Evolutionary conservation across 1,284 basidiomycete genomes (phyloP), one percentile per base, ranked within the genome.

Genomic region (Ceratobasidium theobromae): DNA sequence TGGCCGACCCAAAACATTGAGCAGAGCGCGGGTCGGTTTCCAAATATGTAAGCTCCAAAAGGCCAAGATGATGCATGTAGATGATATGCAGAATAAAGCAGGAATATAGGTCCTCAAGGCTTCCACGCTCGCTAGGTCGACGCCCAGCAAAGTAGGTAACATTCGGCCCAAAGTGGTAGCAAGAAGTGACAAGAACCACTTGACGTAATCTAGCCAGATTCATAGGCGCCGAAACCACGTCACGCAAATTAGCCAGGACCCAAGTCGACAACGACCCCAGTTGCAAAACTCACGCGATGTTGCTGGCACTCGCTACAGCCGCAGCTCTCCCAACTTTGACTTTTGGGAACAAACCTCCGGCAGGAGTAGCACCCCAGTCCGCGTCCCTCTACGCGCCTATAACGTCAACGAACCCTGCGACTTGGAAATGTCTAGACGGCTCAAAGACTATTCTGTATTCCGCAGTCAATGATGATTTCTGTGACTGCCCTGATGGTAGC

Each of bases 391-490:
- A 64, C 48, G 28, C 60, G 38, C 60, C 60, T 14, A 64, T 64
- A 23, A 64, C 60, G 27, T 64, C 60, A n/a, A 64, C 60, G n/a
- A 64, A 23, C 33, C 60, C 79, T n/a, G 79, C 80, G 53, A 79
- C 77, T 32, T 91, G 89, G 89, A 81, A 77, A 70, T 92, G 89
- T 77, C 75, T 91, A 30, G 86, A 91, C 72, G 86, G 86, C 21
- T 85, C 84, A 0, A 86, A 86, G 73, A 80, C 83, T 67, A 90
- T 92, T 68, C 78, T 86, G 1, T 92, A 87, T 84, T 77, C 79
- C 27, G 85, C 89, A 16, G 86, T 98, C 57, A 98, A 98, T 74
- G 93, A 98, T 75, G 94, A 98, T 76, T 95, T 89, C 74, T 98
- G 95, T 74, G 95, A 98, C 78, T 98, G 95, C 75, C 80, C 81